Base-by-base conservation (phyloP, 1,284 basidiomycete genomes). In the Boletus sp. region DNA sequence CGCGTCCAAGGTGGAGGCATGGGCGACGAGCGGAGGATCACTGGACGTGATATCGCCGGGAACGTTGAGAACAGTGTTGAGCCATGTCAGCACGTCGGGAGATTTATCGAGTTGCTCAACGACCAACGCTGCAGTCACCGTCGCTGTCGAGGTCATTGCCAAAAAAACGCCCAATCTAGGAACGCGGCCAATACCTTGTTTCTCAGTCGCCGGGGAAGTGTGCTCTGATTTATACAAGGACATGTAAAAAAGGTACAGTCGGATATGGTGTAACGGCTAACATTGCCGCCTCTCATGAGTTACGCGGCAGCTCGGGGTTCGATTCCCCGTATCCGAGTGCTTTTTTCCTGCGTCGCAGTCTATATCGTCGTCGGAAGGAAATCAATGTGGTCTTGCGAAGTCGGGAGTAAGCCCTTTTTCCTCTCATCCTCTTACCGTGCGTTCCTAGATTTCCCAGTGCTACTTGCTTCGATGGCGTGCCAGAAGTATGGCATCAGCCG, bases 251-350 rank as follows among this genome's bases (percentile, higher is more conserved):
- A 29, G 4, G 31, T 20, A 3, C n/a, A 41, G 6, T 82, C 80
- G 78, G 83, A 78, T 84, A 84, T 84, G 83, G 81, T 85, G 83
- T 84, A 84, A 84, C 74, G 83, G 84, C 81, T 81, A 84, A 84
- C 83, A 84, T 84, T 84, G 78, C 82, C 82, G 82, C 83, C 83
- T 84, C 78, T 85, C 83, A 84, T 76, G 78, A 79, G 79, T 85
- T 82, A 84, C 76, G 78, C 79, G 79, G 78, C 73, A 79, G 80
- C 80, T 80, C 80, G 78, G 79, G 80, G 80, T 81, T 82, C 80
- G 79, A 81, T 73, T 82, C 80, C 80, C 79, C 78, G 80, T 79
- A 78, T 73, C 78, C 73, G 78, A 80, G 78, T 63, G 0, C 0
- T 54, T 62, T 67, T 41, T 41, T 41, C 35, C 6, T 13, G 1